Evolutionary conservation across 306 rosid species (phyloP).

Genomic region (Trifolium dubium): DNA sequence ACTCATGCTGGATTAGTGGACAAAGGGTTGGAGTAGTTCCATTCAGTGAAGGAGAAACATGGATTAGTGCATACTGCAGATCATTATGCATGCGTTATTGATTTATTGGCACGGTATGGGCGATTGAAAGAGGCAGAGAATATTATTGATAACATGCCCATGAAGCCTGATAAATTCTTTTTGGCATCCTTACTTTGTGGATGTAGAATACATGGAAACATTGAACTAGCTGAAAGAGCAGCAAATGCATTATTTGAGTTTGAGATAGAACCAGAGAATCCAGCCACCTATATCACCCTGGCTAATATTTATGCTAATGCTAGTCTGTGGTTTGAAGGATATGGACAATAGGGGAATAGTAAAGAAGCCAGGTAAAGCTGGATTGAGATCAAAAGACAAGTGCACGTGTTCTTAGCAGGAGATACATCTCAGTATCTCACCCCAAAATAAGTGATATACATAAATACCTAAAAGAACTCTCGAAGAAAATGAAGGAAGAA

Average conservation of each 20-base stretch:
- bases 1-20: conserved; percentile 71
- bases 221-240: conserved; percentile 60
- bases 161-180: conserved; percentile 66
- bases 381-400: conserved; percentile 67
- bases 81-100: conserved; percentile 74
- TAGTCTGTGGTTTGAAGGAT: conserved; percentile 58
- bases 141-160: conserved; percentile 59
- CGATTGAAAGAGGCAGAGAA: conserved; percentile 61
- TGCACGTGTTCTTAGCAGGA: conserved; percentile 62
- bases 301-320: conserved; percentile 73
- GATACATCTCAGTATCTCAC: conserved; percentile 65
- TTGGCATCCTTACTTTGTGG: conserved; percentile 79
- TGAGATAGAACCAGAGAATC: conserved; percentile 71
- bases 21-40: conserved; percentile 64
- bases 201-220: conserved; percentile 72
- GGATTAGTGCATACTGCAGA: conserved; percentile 59
- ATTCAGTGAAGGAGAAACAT: conserved; percentile 60
- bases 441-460: conserved; percentile 61
- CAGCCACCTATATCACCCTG: conserved; percentile 64
- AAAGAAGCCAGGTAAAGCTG: conserved; percentile 74
- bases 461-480: too few species aligned
- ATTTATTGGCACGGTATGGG: conserved; percentile 69
- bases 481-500: conserved; percentile 67
- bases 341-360: conserved; percentile 57
- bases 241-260: conserved; percentile 67